Base-by-base conservation (phyloP, 352 stramenopile species). In the Phytophthora litchii region DNA sequence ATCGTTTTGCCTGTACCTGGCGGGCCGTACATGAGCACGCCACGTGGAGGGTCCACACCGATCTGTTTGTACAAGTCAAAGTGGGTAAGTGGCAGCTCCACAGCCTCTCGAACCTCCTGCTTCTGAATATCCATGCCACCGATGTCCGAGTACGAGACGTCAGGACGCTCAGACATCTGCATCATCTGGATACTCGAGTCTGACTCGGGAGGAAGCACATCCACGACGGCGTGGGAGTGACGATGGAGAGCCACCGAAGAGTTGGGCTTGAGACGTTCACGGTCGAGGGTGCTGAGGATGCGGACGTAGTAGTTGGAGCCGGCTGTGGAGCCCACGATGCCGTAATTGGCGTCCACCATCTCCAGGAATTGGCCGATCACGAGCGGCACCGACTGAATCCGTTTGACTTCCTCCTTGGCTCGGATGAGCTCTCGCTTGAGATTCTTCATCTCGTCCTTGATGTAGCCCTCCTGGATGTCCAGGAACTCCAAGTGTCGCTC, bases 391-490 rank as follows among this genome's bases (percentile, higher is more conserved):
- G 91, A 98, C 87, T 99, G 97, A 70, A 99, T 99, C 43, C 97
- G 91, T 63, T 98, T 99, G 46, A 99, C 97, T 55, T 99, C 95
- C 60, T 99, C 97, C 76, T 99, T 99, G 31, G 98, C 98, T 27
- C 97, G 95, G 60, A 99, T 97, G 23, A 99, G 82, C 74, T 99
- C 98, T 16, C 97, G 83, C 83, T 99, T 99, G 12, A 99, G 84
- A 74, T 99, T 99, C 60, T 98, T 98, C 95, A 99, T 99, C 66
- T 99, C 98, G 69, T 99, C 97, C 81, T 99, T 99, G 70, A 99
- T 97, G 78, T 99, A 99, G 55, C 98, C 96, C 72, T 99, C 96
- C 74, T 95, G 86, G 51, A 96, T 96, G 63, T 93, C 83, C 51
- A 85, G 60, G 52, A 92, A 92, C 77, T 92, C 83, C 27, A 92